Evolutionary conservation across 495 filamentous ascomycete genomes (phyloP).

Genomic region (Penicillium pulvis): DNA sequence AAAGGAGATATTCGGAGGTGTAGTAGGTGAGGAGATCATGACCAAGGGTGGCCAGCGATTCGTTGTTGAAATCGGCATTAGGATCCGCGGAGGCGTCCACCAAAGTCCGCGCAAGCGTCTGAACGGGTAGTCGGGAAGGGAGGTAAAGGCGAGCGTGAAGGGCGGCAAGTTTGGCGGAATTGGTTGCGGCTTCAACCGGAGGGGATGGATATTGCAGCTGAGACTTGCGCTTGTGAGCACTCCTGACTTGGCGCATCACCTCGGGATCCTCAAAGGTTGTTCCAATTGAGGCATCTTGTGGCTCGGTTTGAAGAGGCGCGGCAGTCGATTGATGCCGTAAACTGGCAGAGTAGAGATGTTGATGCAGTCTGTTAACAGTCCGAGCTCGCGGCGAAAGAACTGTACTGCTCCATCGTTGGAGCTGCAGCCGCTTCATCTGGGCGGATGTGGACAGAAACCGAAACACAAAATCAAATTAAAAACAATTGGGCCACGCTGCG

Average conservation of each 20-base stretch:
- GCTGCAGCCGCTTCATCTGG: constrained; percentile 70
- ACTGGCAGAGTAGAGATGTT: constrained; percentile 39
- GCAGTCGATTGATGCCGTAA: constrained; percentile 44
- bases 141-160: constrained; percentile 90
- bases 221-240: constrained; percentile 26
- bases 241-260: constrained; percentile 20
- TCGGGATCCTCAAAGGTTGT: constrained; percentile 19
- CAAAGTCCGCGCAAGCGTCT: constrained; percentile 83
- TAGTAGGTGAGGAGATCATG: constrained; percentile 82
- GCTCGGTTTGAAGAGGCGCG: constrained; percentile 32
- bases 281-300: constrained; percentile 13
- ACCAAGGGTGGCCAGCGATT: constrained; percentile 78
- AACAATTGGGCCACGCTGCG: constrained; percentile 18
- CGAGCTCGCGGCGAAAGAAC: constrained; percentile 59
- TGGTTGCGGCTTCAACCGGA: constrained; percentile 62
- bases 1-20: constrained; percentile 82
- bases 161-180: constrained; percentile 88
- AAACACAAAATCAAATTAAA: constrained; percentile 15
- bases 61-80: constrained; percentile 75
- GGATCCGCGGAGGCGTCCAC: constrained; percentile 82
- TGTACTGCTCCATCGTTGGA: constrained; percentile 71
- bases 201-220: constrained; percentile 62
- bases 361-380: constrained; percentile 51
- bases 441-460: constrained; percentile 18
- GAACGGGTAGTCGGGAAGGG: constrained; percentile 75